Conservation (phyloP, 441 rosid species). For the Sinapis alba region DNA sequence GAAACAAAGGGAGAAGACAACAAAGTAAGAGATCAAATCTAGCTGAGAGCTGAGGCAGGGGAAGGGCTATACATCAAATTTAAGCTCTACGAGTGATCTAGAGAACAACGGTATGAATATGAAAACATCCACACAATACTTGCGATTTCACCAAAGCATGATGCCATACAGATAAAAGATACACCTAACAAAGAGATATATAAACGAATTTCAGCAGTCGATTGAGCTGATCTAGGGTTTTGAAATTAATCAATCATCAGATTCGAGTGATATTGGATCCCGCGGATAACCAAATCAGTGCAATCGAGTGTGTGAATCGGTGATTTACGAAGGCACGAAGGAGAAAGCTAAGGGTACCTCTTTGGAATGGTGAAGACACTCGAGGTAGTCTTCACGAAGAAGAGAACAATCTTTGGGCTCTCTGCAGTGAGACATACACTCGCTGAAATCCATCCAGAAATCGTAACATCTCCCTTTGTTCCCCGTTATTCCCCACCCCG, state of each 20-base stretch:
- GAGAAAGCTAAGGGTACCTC: constrained; percentile 57
- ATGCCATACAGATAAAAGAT: not conserved
- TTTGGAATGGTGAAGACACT: constrained; percentile 99
- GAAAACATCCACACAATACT: not conserved
- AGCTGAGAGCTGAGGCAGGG: not conserved
- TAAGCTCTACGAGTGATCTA: not conserved
- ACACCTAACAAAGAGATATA: not conserved
- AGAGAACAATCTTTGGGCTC: constrained; percentile 94
- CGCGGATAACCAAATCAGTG: not conserved
- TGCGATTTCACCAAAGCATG: not conserved
- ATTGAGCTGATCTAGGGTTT: not conserved
- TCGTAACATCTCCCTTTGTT: constrained; percentile 98
- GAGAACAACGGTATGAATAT: no score
- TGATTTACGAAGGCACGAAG: not conserved
- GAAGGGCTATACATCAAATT: not conserved
- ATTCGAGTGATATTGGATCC: not conserved
- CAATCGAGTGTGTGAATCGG: constrained; percentile 5
- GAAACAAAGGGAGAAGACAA: not conserved
- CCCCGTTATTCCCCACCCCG: constrained; percentile 98
- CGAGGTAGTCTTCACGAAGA: constrained; percentile 96
- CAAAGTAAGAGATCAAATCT: not conserved
- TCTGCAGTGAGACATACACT: constrained; percentile 92
- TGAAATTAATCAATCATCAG: not conserved
- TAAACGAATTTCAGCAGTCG: not conserved
- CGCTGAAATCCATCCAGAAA: constrained; percentile 98